These are phyloP conservation scores for Nyssa sinensis DNA, from an alignment of 148 eudicot species.

Conservation along the genomic window DNA sequence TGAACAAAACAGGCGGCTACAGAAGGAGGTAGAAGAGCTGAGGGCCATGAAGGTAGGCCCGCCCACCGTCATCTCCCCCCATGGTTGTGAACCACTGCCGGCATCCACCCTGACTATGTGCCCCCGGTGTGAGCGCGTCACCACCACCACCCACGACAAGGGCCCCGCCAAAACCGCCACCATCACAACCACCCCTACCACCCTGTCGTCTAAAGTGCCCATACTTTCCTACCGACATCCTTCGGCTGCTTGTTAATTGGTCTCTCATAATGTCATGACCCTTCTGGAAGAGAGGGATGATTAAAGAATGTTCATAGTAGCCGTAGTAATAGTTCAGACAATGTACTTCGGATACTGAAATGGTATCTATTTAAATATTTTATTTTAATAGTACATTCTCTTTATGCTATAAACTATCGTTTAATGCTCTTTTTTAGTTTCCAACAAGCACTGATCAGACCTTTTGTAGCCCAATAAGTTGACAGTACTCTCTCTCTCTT, in stretches of 20 bases:
- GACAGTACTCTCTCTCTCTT: background rate
- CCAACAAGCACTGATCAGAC: background rate
- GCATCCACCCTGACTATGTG: conserved; percentile 44
- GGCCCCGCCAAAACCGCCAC: conserved; percentile 19
- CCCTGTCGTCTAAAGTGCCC: conserved; percentile 16
- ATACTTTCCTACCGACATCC: conserved; percentile 21
- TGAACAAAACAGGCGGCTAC: conserved; percentile 41
- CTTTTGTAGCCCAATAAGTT: background rate
- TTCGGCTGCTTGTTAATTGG: conserved; percentile 20
- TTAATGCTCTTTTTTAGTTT: background rate
- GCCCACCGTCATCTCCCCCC: conserved; percentile 19
- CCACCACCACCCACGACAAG: conserved; percentile 22
- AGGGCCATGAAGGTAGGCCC: conserved; percentile 39
- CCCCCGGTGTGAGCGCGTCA: conserved; percentile 42
- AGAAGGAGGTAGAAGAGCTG: conserved; percentile 51
- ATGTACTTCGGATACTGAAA: background rate
- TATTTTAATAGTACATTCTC: background rate
- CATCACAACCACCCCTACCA: background rate
- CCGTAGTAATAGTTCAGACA: background rate
- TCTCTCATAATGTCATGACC: background rate
- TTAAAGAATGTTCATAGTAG: background rate
- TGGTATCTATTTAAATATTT: background rate
- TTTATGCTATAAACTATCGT: background rate
- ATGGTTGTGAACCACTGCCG: conserved; percentile 19
- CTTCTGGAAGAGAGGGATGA: background rate